Conservation (phyloP, 2,329 filamentous ascomycete species). For the Epichloe gansuensis region DNA sequence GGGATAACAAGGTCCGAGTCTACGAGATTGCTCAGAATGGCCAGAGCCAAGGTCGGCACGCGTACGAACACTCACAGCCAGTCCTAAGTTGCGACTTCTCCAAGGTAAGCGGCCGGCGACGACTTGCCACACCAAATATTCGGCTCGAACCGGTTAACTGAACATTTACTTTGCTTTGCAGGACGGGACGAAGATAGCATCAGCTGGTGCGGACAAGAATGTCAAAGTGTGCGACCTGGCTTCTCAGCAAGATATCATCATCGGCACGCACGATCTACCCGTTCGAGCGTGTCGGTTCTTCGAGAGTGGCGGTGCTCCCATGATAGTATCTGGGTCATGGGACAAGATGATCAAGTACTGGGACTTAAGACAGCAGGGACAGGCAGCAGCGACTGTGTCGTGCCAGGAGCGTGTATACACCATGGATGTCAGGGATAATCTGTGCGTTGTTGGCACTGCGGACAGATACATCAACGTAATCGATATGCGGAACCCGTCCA, state of each 20-base stretch:
- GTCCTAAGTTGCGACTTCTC: constrained; percentile 81
- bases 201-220: constrained; percentile 81
- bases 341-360: constrained; percentile 87
- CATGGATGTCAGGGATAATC: constrained; percentile 79
- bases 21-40: constrained; percentile 78
- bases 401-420: constrained; percentile 76
- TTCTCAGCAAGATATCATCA: constrained; percentile 53
- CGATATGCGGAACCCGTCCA: constrained; percentile 75
- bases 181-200: constrained; percentile 85
- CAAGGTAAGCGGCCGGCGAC: constrained; percentile 47
- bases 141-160: background rate
- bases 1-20: constrained; percentile 96
- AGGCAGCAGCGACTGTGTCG: constrained; percentile 47
- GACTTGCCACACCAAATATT: background rate
- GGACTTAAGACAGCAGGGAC: constrained; percentile 58
- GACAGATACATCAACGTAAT: constrained; percentile 95
- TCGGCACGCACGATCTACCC: constrained; percentile 75
- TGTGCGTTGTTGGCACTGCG: constrained; percentile 85
- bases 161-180: constrained; percentile 22
- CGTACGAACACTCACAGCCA: constrained; percentile 76
- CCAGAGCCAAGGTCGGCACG: constrained; percentile 70
- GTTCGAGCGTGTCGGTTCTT: constrained; percentile 72
- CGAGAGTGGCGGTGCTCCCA: constrained; percentile 57
- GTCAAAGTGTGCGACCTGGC: constrained; percentile 78
- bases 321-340: constrained; percentile 88